Evolutionary conservation across 2,329 filamentous ascomycete genomes (phyloP).

Genomic region (Dactylellina sp.): DNA sequence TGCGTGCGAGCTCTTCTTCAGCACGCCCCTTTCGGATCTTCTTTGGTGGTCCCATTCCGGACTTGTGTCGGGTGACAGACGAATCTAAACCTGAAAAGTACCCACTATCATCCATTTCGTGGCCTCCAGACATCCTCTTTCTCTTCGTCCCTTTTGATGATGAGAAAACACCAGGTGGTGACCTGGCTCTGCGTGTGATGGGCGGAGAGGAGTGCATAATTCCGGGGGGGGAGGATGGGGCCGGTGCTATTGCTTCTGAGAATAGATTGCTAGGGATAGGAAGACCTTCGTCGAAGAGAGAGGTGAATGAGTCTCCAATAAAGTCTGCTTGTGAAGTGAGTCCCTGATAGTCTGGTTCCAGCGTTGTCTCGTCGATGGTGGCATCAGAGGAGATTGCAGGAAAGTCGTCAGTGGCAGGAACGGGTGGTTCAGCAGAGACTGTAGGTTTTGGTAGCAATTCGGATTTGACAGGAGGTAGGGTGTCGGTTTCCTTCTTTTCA

Average conservation of each 20-base stretch:
- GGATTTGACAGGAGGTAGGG: constrained; percentile 34
- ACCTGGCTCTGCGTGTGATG: constrained; percentile 74
- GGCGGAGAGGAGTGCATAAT: constrained; percentile 92
- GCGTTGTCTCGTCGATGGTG: constrained; percentile 64
- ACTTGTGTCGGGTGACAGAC: constrained; percentile 81
- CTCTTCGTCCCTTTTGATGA: constrained; percentile 68
- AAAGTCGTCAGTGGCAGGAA: constrained; percentile 58
- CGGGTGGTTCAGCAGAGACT: constrained; percentile 38
- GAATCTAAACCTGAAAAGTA: constrained; percentile 98
- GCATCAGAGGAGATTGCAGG: constrained; percentile 67
- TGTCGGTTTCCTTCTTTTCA: constrained; percentile 40
- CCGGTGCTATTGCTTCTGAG: constrained; percentile 63
- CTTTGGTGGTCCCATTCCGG: constrained; percentile 82
- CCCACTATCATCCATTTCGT: constrained; percentile 84
- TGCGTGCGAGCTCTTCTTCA: constrained; percentile 93
- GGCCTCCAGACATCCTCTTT: constrained; percentile 73
- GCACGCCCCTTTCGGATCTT: constrained; percentile 88
- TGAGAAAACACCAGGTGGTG: constrained; percentile 74
- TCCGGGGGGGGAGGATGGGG: constrained; percentile 73
- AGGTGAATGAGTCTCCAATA: constrained; percentile 67
- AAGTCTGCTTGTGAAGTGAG: constrained; percentile 59
- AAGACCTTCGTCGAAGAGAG: constrained; percentile 64
- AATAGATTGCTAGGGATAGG: constrained; percentile 65
- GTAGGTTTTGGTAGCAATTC: constrained; percentile 45
- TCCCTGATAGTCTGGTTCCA: constrained; percentile 54